These are phyloP conservation scores for Solidago caesia DNA, from an alignment of 129 eudicot species.

Conservation along the genomic window DNA sequence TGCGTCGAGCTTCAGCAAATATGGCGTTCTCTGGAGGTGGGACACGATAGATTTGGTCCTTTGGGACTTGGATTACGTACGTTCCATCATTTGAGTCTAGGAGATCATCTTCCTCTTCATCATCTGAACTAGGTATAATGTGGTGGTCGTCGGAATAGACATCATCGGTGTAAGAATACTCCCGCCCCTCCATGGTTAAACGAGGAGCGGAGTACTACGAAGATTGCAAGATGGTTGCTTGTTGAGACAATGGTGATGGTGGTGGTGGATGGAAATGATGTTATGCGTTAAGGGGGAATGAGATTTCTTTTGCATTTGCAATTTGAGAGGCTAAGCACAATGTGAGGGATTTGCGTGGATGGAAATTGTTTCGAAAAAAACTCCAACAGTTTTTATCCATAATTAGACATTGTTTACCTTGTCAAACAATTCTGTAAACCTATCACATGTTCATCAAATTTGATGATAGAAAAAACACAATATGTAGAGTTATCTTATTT, in stretches of 20 bases:
- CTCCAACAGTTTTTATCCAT: neutral
- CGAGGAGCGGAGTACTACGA: slow-evolving; percentile 29
- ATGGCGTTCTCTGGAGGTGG: slow-evolving; percentile 69
- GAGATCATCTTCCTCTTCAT: slow-evolving; percentile 26
- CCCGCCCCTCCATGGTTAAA: slow-evolving; percentile 36
- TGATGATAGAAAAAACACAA: neutral
- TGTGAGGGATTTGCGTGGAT: slow-evolving; percentile 26
- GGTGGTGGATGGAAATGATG: slow-evolving; percentile 20
- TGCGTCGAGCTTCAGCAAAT: slow-evolving; percentile 18
- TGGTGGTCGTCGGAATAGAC: slow-evolving; percentile 19
- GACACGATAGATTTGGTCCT: slow-evolving; percentile 63
- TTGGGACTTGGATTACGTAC: slow-evolving; percentile 68
- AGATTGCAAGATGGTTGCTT: slow-evolving; percentile 14
- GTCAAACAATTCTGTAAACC: neutral
- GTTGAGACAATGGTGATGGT: slow-evolving; percentile 21
- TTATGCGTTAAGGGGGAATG: neutral
- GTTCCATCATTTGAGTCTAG: slow-evolving; percentile 39
- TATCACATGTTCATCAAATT: neutral
- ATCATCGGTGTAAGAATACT: slow-evolving; percentile 17
- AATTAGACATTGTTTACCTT: slow-evolving; percentile 16
- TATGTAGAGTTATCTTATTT: neutral
- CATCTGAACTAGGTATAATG: slow-evolving; percentile 11
- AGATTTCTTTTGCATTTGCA: neutral
- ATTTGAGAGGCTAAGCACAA: slow-evolving; percentile 18
- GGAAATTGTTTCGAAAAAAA: neutral